Conservation (phyloP, 2,329 filamentous ascomycete species). For the Aspergillus aculeatus region DNA sequence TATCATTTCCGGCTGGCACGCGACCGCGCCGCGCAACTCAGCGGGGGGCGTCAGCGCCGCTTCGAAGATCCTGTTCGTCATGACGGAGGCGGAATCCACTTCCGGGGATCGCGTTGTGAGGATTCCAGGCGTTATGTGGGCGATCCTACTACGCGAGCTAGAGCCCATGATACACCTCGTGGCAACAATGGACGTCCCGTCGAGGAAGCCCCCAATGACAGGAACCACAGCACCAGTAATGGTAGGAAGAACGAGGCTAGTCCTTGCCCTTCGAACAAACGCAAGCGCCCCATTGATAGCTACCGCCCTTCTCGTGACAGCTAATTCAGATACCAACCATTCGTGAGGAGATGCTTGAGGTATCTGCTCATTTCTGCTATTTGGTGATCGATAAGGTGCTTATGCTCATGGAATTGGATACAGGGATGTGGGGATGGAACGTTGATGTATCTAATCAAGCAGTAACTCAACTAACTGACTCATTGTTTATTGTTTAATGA, state of each 20-base stretch:
- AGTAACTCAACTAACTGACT: neutral
- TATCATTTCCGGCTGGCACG: slow-evolving; percentile 34
- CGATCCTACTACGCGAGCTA: neutral
- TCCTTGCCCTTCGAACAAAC: neutral
- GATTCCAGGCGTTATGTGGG: neutral
- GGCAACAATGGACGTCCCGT: neutral
- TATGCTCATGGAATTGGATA: neutral
- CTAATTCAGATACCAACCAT: neutral
- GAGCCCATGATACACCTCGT: neutral
- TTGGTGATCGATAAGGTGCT: neutral
- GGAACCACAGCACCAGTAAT: neutral
- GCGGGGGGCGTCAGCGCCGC: slow-evolving; percentile 40
- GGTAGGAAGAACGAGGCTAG: neutral
- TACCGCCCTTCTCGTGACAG: neutral
- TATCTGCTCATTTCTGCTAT: neutral
- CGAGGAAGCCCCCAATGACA: neutral
- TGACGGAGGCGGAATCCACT: neutral
- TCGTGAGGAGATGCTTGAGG: neutral
- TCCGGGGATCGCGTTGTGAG: neutral
- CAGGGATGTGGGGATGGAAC: neutral
- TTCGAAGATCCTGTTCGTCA: slow-evolving; percentile 29
- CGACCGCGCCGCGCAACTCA: slow-evolving; percentile 35
- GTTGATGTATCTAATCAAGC: neutral
- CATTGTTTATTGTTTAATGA: neutral
- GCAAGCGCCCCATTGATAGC: neutral